phyloP scores from a whole-genome alignment of 768 basidiomycete species.

The Albatrellus ellisii region DNA sequence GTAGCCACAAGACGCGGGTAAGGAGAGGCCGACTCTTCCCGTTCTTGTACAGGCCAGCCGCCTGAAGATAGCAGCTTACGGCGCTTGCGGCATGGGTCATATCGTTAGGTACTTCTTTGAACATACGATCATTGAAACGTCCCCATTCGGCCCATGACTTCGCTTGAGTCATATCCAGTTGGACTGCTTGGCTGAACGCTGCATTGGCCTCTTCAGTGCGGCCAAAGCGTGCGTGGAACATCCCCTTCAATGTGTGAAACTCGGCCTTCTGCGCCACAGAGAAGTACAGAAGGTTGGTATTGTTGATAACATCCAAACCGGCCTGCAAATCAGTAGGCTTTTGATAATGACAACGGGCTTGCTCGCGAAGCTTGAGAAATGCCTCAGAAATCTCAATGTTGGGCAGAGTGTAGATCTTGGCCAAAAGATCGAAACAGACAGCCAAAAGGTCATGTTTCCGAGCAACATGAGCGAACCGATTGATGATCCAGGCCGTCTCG shows the following conservation, averaged over 20 bases:
- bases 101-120: slow-evolving; percentile 72
- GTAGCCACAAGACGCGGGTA: slow-evolving; percentile 88
- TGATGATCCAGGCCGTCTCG: slow-evolving; percentile 99
- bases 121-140: slow-evolving; percentile 82
- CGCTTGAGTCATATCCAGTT: slow-evolving; percentile 87
- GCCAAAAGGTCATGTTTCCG: slow-evolving; percentile 94
- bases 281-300: slow-evolving; percentile 98
- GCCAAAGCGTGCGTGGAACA: slow-evolving; percentile 87
- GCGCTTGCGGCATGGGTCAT: slow-evolving; percentile 75
- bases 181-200: slow-evolving; percentile 91
- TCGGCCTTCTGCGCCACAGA: slow-evolving; percentile 90
- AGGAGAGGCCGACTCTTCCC: slow-evolving; percentile 87
- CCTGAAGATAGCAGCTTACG: slow-evolving; percentile 95
- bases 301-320: slow-evolving; percentile 97
- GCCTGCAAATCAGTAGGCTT: slow-evolving; percentile 87
- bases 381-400: slow-evolving; percentile 99
- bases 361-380: slow-evolving; percentile 96
- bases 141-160: slow-evolving; percentile 99
- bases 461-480: slow-evolving; percentile 97
- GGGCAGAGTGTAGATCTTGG: slow-evolving; percentile 96
- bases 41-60: slow-evolving; percentile 89
- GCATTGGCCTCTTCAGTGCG: slow-evolving; percentile 82
- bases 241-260: slow-evolving; percentile 96
- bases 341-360: slow-evolving; percentile 96
- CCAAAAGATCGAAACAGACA: slow-evolving; percentile 88